Base-by-base conservation (phyloP, 2,329 filamentous ascomycete species). In the Cladophialophora bantiana region DNA sequence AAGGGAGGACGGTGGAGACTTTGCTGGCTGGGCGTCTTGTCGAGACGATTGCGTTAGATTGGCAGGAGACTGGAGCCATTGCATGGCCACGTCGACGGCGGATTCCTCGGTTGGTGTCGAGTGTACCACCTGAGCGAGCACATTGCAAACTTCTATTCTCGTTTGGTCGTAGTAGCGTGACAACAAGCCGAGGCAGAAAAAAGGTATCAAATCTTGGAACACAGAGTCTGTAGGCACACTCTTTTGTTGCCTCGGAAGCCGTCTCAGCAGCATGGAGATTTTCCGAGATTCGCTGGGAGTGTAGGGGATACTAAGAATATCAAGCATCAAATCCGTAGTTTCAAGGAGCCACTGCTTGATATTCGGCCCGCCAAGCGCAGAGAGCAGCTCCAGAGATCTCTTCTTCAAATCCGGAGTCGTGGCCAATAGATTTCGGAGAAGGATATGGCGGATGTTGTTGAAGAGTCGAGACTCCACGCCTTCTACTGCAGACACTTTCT, bases 111-210 rank as follows among this genome's bases (percentile, higher is more conserved):
- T 93, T 45, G 81, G 78, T 70, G 90, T 89, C 26, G 84, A 85
- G 71, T 91, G 85, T 20, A 89, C 86, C 62, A 99, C 88, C 59
- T 89, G 84, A 74, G 92, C 90, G 74, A 99, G 80, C 0, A 91
- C 88, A 62, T 88, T 86, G 59, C 90, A 88, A 0, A 92, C 87
- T 73, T 96, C 92, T 67, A 96, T 92, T 92, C 94, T 97, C 5
- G 96, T 83, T 40, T 93, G 93, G 0, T 93, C 87, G 70, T 97
- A 84, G 72, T 90, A 92, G 57, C 96, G 88, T 0, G 94, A 95
- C 67, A 98, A 84, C 78, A 97, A 86, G 57, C 95, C 95, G 73
- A 97, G 97, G 73, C 93, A 89, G 74, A 94, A 98, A 0, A 87
- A 85, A 0, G 94, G 91, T 35, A 98, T 85, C 6, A 93, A 88